Conservation (phyloP, 805 yeast species). For the Zygotorulaspora danielsina region DNA sequence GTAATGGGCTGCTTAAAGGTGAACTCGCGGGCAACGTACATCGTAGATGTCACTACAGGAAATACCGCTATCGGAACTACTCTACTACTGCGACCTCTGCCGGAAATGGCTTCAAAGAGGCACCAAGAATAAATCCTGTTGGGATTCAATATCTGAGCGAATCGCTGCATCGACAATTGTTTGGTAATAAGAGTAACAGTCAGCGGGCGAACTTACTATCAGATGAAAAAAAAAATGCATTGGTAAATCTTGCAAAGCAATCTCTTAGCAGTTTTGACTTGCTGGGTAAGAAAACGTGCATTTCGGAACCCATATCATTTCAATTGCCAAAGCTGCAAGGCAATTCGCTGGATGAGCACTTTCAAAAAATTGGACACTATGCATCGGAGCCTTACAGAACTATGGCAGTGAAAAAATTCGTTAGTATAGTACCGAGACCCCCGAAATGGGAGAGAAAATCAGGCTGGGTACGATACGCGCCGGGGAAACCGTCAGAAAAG, state of each 20-base stretch:
- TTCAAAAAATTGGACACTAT: conserved; percentile 59
- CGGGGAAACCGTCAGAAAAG: conserved; percentile 46
- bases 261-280: conserved; percentile 61
- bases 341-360: conserved; percentile 73
- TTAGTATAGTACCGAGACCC: conserved; percentile 41
- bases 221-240: conserved; percentile 28
- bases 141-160: conserved; percentile 75
- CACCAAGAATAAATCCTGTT: conserved; percentile 63
- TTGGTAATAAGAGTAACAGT: conserved; percentile 34
- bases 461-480: conserved; percentile 80
- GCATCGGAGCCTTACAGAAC: conserved; percentile 57
- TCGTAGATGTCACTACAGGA: conserved; percentile 5
- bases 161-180: conserved; percentile 55
- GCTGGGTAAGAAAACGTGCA: conserved; percentile 68
- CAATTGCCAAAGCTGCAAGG: conserved; percentile 75
- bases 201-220: conserved; percentile 25
- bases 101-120: conserved; percentile 26
- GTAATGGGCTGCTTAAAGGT: not conserved
- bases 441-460: conserved; percentile 50
- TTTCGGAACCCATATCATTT: conserved; percentile 54
- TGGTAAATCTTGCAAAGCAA: conserved; percentile 51
- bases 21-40: not conserved
- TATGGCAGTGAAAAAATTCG: conserved; percentile 45
- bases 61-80: conserved; percentile 12
- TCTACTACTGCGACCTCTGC: conserved; percentile 2